Base-by-base conservation (phyloP, 495 filamentous ascomycete genomes). In the Terfezia boudieri region DNA sequence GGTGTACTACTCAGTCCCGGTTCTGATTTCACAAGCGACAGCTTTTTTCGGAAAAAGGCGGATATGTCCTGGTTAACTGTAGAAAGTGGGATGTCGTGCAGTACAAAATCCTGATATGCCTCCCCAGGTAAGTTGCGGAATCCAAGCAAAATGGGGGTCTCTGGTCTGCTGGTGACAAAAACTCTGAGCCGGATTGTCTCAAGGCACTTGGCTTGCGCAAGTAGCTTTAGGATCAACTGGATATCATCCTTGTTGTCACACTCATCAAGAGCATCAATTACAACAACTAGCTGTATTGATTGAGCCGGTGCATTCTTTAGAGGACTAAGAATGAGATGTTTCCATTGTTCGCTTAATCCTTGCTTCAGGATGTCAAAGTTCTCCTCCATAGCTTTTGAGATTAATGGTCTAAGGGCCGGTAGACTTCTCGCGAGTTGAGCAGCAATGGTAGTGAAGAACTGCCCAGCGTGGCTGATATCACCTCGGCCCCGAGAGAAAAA, bases 141-240 rank as follows among this genome's bases (percentile, higher is more conserved):
- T 11, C 60, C 55, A 23, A 26, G 36, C 0, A 58, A 59, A 49
- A 67, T 63, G 22, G 55, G 63, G 51, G 61, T 49, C 56, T 67
- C 67, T 37, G 63, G 66, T 57, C 61, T 60, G 63, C 68, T 70
- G n/a, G 68, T 66, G 16, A 70, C 20, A 53, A 70, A 62, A n/a
- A 69, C 48, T 9, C 63, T 59, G 8, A 68, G 52, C 32, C 36
- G 55, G 7, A 32, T 32, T 32, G 26, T 32, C 26, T 32, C 4
- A 7, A 32, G 26, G 26, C 7, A 4, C 26, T 32, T 32, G 1
- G 26, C 26, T 32, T 32, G 4, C 7, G 26, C 26, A 26, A 64
- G 32, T 20, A 41, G 22, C 8, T 56, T 54, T n/a, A 65, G 51
- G 22, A 12, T 55, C 49, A 53, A 53, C 51, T 52, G 50, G 20